These are phyloP conservation scores for Dictyostelium discoideum DNA, from an alignment of 78 protist genomes.

Conservation along the genomic window DNA sequence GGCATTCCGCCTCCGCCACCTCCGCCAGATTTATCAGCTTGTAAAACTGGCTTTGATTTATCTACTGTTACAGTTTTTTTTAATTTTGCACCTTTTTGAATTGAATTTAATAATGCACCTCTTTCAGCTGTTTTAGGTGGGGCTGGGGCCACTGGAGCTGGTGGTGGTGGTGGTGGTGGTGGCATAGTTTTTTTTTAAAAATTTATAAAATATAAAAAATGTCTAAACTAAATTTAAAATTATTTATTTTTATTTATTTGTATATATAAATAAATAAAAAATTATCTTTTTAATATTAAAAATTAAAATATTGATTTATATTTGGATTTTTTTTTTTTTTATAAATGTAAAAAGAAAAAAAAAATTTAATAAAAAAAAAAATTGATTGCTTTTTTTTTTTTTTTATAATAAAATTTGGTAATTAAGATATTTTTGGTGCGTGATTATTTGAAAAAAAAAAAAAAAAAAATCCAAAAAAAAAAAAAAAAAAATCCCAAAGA, in stretches of 20 bases:
- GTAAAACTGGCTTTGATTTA: slow-evolving; percentile 48
- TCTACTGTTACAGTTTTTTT: slow-evolving; percentile 66
- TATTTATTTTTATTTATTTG: no score
- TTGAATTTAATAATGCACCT: slow-evolving; percentile 57
- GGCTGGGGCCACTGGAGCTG: slow-evolving; percentile 62
- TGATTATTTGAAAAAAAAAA: background rate
- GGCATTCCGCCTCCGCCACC: slow-evolving; percentile 36
- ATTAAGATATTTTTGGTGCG: background rate
- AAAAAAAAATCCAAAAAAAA: no score
- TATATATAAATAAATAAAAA: background rate
- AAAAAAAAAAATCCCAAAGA: background rate
- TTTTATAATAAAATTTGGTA: background rate
- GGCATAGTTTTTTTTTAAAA: background rate
- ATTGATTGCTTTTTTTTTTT: background rate
- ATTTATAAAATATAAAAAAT: background rate
- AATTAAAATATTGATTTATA: no score
- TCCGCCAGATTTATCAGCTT: slow-evolving; percentile 44
- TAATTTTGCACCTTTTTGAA: slow-evolving; percentile 63
- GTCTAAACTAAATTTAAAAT: background rate
- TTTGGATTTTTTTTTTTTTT: background rate
- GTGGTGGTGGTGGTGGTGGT: slow-evolving; percentile 79
- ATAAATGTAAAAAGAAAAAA: background rate
- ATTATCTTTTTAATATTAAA: background rate
- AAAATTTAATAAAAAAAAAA: background rate
- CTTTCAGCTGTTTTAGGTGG: slow-evolving; percentile 67